A percentile compares a stretch with the other conserved stretches of the same genome.
Evolutionary conservation across 805 yeast species (phyloP).

Genomic region (Ogataea minuta): DNA sequence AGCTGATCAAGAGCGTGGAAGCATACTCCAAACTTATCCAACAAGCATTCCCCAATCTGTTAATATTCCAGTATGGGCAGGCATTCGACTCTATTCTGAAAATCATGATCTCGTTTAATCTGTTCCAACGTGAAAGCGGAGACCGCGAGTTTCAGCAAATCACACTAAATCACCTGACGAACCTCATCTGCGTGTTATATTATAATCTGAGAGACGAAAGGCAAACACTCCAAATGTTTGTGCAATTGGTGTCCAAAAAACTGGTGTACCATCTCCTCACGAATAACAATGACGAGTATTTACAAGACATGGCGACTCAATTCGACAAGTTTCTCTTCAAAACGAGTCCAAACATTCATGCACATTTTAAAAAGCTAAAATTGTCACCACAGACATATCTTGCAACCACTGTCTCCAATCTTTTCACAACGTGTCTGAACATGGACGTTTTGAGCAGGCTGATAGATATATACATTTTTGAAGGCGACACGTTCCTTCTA

Average conservation of each 20-base stretch:
- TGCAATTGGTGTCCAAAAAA: constrained; percentile 28
- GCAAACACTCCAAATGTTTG: constrained; percentile 26
- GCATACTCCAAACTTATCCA: constrained; percentile 25
- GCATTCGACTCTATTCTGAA: constrained; percentile 30
- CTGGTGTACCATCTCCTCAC: constrained; percentile 25
- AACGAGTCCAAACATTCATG: constrained; percentile 43
- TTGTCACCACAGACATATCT: constrained; percentile 44
- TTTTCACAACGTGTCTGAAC: constrained; percentile 46
- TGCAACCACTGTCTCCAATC: constrained; percentile 40
- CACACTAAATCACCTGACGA: constrained; percentile 17
- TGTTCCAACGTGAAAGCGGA: constrained; percentile 13
- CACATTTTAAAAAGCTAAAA: constrained; percentile 47
- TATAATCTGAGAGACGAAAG: constrained; percentile 25
- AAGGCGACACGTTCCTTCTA: constrained; percentile 55
- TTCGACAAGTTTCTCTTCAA: constrained; percentile 47
- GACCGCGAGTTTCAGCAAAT: constrained; percentile 11
- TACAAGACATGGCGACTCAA: constrained; percentile 42
- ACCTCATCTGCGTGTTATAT: constrained; percentile 28
- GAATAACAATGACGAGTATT: constrained; percentile 18
- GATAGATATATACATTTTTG: constrained; percentile 60
- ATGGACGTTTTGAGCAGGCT: constrained; percentile 48
- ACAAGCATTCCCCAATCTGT: constrained; percentile 28
- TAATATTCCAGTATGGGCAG: constrained; percentile 30
- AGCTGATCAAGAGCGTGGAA: constrained; percentile 23
- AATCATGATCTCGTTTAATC: constrained; percentile 23